phyloP scores from a whole-genome alignment of 768 basidiomycete genomes.

The Leccinum olivaceopallidum region DNA sequence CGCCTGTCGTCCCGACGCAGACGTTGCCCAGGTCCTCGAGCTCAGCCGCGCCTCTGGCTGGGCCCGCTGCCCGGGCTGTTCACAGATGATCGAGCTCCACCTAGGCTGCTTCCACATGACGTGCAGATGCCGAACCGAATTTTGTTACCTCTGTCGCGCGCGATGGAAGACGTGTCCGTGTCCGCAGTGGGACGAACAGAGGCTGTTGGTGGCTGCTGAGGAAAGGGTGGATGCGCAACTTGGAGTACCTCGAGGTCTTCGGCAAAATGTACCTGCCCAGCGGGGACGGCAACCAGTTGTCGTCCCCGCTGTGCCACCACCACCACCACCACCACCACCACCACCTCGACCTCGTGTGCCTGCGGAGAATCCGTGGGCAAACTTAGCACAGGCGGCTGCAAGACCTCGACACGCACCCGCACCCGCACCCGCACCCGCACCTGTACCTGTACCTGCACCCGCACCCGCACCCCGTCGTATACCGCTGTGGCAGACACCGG shows the following conservation, averaged over 20 bases:
- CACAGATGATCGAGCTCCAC: conserved; percentile 38
- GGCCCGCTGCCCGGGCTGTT: conserved; percentile 42
- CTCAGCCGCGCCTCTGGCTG: conserved; percentile 31
- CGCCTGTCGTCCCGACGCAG: conserved; percentile 26
- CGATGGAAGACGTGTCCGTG: conserved; percentile 68
- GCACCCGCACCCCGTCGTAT: neutral
- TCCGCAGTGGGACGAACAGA: conserved; percentile 63
- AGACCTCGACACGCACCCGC: neutral
- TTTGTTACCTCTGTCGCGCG: conserved; percentile 49
- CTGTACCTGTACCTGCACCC: neutral
- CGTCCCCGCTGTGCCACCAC: neutral
- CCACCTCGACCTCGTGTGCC: neutral
- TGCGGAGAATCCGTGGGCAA: neutral
- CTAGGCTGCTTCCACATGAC: conserved; percentile 43
- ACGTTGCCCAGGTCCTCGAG: conserved; percentile 27
- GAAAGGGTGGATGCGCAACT: conserved; percentile 43
- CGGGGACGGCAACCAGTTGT: neutral
- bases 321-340: neutral
- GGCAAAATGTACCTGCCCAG: conserved; percentile 31
- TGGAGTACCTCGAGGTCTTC: conserved; percentile 29
- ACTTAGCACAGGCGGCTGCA: neutral
- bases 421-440: neutral
- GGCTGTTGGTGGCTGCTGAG: conserved; percentile 41
- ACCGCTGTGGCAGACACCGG: neutral
- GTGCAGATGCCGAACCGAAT: conserved; percentile 39